A percentile compares a stretch with the other conserved stretches of the same genome.
These are phyloP conservation scores for Coemansia sp. DNA, from an alignment of 192 early-diverging fungal species.

Conservation along the genomic window DNA sequence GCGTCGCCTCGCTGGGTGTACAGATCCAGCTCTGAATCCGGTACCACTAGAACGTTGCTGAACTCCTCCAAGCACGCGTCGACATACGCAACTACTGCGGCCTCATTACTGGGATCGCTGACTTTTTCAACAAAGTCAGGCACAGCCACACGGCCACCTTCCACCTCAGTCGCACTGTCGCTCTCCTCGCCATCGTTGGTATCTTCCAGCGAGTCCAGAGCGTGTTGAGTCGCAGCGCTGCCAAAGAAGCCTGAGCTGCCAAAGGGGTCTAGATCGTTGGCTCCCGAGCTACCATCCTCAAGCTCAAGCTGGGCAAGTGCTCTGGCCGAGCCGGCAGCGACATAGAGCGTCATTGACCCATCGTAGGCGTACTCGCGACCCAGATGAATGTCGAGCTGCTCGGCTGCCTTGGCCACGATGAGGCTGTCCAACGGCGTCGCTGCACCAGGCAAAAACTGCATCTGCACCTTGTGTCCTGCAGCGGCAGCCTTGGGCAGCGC, in stretches of 20 bases:
- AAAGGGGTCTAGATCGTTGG: constrained; percentile 8
- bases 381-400: constrained; percentile 39
- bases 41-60: constrained; percentile 36
- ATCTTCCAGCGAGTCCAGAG: constrained; percentile 35
- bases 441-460: constrained; percentile 42
- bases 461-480: constrained; percentile 37
- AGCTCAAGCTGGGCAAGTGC: constrained; percentile 51
- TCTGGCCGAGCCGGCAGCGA: constrained; percentile 37
- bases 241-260: constrained; percentile 7
- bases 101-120: constrained; percentile 21
- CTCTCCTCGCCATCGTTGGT: constrained; percentile 29
- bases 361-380: constrained; percentile 49
- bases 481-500: constrained; percentile 40
- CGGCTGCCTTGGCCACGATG: constrained; percentile 35
- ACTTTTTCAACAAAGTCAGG: constrained; percentile 56
- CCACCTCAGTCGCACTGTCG: constrained; percentile 34
- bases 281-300: constrained; percentile 32
- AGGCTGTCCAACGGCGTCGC: constrained; percentile 40
- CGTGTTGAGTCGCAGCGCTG: constrained; percentile 4
- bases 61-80: constrained; percentile 40
- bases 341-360: constrained; percentile 43
- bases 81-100: constrained; percentile 30
- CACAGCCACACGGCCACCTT: constrained; percentile 35
- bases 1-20: constrained; percentile 56
- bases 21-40: constrained; percentile 32